Conservation (phyloP, 1,284 basidiomycete species). For the Rhodotorula sp. region DNA sequence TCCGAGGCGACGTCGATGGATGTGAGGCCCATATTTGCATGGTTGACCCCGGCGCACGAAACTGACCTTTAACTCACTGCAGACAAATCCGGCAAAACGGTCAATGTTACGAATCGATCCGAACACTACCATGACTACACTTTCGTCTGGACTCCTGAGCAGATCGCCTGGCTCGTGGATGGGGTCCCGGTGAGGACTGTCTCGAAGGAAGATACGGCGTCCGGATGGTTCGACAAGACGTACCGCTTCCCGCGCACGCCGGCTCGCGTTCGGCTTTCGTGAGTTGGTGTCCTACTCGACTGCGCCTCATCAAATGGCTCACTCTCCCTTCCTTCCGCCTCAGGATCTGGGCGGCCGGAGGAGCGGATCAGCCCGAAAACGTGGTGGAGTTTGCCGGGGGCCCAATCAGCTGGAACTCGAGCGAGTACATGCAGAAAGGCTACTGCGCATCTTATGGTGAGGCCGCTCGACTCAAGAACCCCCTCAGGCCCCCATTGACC, state of each 20-base stretch:
- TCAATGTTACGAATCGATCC: neutral
- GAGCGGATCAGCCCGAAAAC: neutral
- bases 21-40: neutral
- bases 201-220: conserved; percentile 3
- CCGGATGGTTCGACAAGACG: neutral
- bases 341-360: conserved; percentile 19
- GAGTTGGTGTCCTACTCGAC: neutral
- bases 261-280: conserved; percentile 29
- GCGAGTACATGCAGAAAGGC: neutral
- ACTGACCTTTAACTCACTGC: neutral
- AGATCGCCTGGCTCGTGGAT: conserved; percentile 25
- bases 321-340: no score
- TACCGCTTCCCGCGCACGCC: conserved; percentile 29
- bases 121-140: conserved; percentile 29
- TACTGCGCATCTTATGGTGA: conserved; percentile 18
- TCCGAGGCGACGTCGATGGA: neutral
- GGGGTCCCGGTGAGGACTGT: conserved; percentile 15
- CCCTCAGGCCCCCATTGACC: fast-evolving
- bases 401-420: neutral
- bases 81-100: neutral
- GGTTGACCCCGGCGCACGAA: no score
- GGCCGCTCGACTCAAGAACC: fast-evolving
- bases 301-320: fast-evolving
- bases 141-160: conserved; percentile 24
- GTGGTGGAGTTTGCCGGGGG: conserved; percentile 16